Percentiles rank a stretch among this genome's conserved stretches.
These are phyloP conservation scores for Aspergillus heteromorphus DNA, from an alignment of 495 filamentous ascomycete genomes.

Conservation along the genomic window DNA sequence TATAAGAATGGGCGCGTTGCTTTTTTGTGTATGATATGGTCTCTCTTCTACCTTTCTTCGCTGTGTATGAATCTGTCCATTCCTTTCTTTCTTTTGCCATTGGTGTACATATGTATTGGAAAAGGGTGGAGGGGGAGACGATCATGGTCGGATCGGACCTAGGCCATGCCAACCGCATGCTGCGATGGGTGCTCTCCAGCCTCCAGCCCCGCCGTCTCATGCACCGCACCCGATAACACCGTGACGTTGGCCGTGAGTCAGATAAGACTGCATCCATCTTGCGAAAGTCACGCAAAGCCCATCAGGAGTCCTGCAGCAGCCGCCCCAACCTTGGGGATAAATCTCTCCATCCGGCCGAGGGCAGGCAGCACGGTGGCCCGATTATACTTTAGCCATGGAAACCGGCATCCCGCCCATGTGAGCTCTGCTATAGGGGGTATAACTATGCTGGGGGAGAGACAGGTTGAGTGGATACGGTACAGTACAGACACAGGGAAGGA, in stretches of 20 bases:
- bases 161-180: no score
- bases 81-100: neutral
- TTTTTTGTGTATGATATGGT: neutral
- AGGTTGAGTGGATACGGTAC: neutral
- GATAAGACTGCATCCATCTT: neutral
- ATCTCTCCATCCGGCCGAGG: neutral
- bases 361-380: neutral
- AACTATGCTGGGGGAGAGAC: no score
- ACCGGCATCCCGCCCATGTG: neutral
- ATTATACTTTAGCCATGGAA: neutral
- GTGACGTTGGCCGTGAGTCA: neutral
- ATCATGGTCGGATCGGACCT: neutral
- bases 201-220: neutral
- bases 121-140: neutral
- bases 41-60: neutral
- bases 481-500: neutral
- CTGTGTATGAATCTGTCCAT: neutral
- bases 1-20: neutral
- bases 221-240: neutral
- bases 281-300: neutral
- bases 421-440: neutral
- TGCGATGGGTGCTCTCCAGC: neutral
- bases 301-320: neutral
- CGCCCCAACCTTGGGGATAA: neutral
- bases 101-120: neutral